Percentiles rank a stretch among this genome's conserved stretches.
These are phyloP conservation scores for Peterozyma xylosa DNA, from an alignment of 805 yeast species.

Conservation along the genomic window DNA sequence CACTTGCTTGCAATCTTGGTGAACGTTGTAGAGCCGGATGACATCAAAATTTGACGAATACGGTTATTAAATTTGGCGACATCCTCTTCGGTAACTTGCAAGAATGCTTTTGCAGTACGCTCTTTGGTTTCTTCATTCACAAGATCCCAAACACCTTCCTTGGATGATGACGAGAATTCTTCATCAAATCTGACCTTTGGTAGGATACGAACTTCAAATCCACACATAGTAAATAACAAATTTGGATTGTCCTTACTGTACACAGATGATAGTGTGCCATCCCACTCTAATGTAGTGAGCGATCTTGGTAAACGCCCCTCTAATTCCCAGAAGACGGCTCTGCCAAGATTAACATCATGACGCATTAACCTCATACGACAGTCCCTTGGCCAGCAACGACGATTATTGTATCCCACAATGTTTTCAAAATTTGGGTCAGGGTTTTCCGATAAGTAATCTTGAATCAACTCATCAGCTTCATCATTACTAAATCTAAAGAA, in stretches of 20 bases:
- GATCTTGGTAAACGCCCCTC: slow-evolving; percentile 73
- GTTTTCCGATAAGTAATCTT: slow-evolving; percentile 71
- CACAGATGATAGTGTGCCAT: slow-evolving; percentile 74
- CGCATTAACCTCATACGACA: slow-evolving; percentile 85
- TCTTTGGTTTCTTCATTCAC: slow-evolving; percentile 65
- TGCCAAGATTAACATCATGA: slow-evolving; percentile 84
- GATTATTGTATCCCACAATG: slow-evolving; percentile 78
- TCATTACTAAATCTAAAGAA: slow-evolving; percentile 67
- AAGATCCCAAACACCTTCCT: slow-evolving; percentile 91
- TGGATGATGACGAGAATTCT: slow-evolving; percentile 36
- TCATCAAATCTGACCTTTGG: slow-evolving; percentile 63
- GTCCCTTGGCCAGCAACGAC: slow-evolving; percentile 93
- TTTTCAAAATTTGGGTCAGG: slow-evolving; percentile 92
- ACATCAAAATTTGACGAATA: slow-evolving; percentile 84
- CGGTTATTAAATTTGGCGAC: slow-evolving; percentile 76
- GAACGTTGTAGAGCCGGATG: slow-evolving; percentile 93
- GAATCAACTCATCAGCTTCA: slow-evolving; percentile 69
- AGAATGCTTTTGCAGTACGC: slow-evolving; percentile 79
- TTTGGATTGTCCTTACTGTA: slow-evolving; percentile 90
- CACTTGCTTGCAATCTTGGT: slow-evolving; percentile 91
- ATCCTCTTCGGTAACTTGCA: slow-evolving; percentile 77
- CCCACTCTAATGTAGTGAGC: slow-evolving; percentile 70
- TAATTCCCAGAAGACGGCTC: slow-evolving; percentile 90
- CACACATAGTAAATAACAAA: slow-evolving; percentile 83
- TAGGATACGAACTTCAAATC: slow-evolving; percentile 84